These are phyloP conservation scores for Penicillium malachiteum DNA, from an alignment of 495 filamentous ascomycete genomes.

Conservation along the genomic window DNA sequence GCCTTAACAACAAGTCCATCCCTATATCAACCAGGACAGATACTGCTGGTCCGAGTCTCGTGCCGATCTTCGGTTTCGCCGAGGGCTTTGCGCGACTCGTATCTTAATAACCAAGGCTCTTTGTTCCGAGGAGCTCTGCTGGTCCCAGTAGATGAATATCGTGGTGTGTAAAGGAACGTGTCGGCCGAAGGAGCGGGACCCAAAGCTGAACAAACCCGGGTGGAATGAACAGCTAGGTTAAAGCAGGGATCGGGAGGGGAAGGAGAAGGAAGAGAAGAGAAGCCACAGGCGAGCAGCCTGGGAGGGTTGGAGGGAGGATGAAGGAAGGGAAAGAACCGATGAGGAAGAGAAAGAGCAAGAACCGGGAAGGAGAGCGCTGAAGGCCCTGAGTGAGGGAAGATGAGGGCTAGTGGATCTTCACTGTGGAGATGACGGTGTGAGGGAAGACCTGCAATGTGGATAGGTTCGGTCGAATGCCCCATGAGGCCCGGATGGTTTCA, in stretches of 20 bases:
- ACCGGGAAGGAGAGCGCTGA: slow-evolving; percentile 19
- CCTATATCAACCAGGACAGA: slow-evolving; percentile 32
- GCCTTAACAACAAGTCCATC: slow-evolving; percentile 47
- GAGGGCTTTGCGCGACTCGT: slow-evolving; percentile 7
- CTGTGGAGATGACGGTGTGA: slow-evolving; percentile 34
- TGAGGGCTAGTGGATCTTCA: slow-evolving; percentile 36
- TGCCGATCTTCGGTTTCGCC: slow-evolving; percentile 7
- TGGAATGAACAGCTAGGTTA: slow-evolving; percentile 1
- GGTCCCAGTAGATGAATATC: background rate
- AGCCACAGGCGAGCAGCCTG: slow-evolving; percentile 26
- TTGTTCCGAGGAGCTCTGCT: background rate
- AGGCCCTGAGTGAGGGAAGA: slow-evolving; percentile 27
- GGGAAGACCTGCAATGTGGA: slow-evolving; percentile 5
- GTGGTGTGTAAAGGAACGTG: slow-evolving; percentile 12
- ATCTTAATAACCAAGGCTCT: background rate
- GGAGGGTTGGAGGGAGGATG: slow-evolving; percentile 18
- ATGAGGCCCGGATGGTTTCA: background rate
- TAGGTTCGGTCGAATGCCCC: background rate
- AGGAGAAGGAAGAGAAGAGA: slow-evolving; percentile 3
- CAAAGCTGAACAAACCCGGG: slow-evolving; percentile 6
- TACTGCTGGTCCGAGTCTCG: slow-evolving; percentile 18
- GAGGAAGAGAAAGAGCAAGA: slow-evolving; percentile 18
- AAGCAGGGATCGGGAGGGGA: slow-evolving; percentile 3
- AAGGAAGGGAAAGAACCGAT: slow-evolving; percentile 14
- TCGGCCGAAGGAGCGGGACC: slow-evolving; percentile 11